A percentile compares a stretch with the other conserved stretches of the same genome.
Conservation (phyloP, 2,329 filamentous ascomycete species). For the Capronia epimyces region DNA sequence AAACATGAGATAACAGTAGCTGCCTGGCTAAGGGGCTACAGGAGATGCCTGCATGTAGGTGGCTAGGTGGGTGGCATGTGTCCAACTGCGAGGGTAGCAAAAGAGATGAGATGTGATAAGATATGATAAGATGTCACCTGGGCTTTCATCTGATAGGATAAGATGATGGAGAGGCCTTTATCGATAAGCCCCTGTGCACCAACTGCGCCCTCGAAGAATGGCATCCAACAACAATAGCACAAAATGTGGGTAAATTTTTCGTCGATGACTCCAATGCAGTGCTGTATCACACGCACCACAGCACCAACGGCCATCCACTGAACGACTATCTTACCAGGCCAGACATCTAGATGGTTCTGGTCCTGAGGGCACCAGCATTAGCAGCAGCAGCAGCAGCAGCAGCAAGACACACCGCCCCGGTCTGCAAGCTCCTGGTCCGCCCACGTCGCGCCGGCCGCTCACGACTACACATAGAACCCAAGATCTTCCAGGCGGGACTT, state of each 20-base stretch:
- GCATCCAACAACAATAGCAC: background rate
- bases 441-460: too few relatives aligned
- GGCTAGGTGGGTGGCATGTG: too few relatives aligned
- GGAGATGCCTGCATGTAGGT: too few relatives aligned
- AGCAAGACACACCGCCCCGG: slow-evolving; percentile 5
- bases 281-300: background rate
- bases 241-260: background rate
- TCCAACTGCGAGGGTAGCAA: background rate
- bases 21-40: too few relatives aligned
- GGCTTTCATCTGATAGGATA: background rate
- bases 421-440: background rate
- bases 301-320: background rate
- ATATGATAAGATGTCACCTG: background rate
- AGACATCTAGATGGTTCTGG: slow-evolving; percentile 5
- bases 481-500: background rate
- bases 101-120: too few relatives aligned
- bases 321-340: background rate
- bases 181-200: background rate
- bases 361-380: background rate
- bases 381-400: background rate
- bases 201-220: too few relatives aligned
- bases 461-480: too few relatives aligned
- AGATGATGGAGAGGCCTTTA: background rate
- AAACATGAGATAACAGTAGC: too few relatives aligned
- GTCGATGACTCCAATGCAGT: background rate